Base-by-base conservation (phyloP, 2,329 filamentous ascomycete species). In the Pseudogymnoascus verrucosus region DNA sequence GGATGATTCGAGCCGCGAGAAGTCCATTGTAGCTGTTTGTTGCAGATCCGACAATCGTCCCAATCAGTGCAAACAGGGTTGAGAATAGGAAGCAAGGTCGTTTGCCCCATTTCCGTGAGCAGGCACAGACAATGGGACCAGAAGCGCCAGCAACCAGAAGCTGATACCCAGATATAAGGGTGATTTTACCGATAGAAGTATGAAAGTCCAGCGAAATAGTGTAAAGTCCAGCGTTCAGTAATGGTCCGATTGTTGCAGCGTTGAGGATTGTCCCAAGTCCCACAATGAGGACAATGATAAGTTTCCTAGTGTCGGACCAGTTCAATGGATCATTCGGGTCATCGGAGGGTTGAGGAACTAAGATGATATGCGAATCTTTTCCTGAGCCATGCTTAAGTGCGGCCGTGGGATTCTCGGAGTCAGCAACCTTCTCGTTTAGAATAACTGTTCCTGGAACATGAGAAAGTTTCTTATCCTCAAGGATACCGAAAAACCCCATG, bases 261-360 rank as follows among this genome's bases (percentile, higher is more conserved):
- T 36, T 14, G 7, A 36, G 34, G 11, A 37, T 37, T 14, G 77
- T 75, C 5, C 74, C 74, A 14, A 76, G 67, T 12, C 74, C 73
- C 12, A 79, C 71, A 19, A 78, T 74, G 10, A 73, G 66, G 10
- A 80, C 69, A 62, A 78, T 74, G 14, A 73, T 66, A 61, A 74
- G 70, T 62, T 81, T 81, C 71, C 76, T 78, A 61, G 67, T 63
- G 3, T 68, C 65, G 5, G 70, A 62, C 74, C 74, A 76, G 63
- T 80, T 80, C 19, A 81, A 67, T 2, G 79, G 79, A 64, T 81
- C 79, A 63, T 80, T 80, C 0, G 78, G 79, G 36, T 77, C 78
- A 65, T 78, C 76, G 14, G 74, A 77, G 1, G 80, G 79, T 67
- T 80, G 78, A 21, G 80, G 76, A 42, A 69, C 64, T 5, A 69